These are phyloP conservation scores for Nitzschia sp. DNA, from an alignment of 108 stramenopile genomes.

Conservation along the genomic window DNA sequence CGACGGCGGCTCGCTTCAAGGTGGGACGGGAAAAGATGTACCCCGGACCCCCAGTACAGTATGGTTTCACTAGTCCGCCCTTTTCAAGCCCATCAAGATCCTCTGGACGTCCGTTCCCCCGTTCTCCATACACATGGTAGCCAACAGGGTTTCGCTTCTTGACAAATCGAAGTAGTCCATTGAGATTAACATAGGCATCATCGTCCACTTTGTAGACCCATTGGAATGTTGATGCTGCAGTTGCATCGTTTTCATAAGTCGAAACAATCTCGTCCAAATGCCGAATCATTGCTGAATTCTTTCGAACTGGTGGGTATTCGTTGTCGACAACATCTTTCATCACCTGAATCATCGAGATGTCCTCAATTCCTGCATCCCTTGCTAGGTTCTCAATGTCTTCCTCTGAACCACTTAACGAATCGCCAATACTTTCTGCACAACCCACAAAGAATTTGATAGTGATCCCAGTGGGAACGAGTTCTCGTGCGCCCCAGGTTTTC, in stretches of 20 bases:
- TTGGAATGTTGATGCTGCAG: conserved; percentile 20
- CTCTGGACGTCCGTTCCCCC: conserved; percentile 22
- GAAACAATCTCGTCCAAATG: conserved; percentile 17
- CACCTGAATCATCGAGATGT: conserved; percentile 17
- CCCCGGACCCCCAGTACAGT: conserved; percentile 31
- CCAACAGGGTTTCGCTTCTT: conserved; percentile 8
- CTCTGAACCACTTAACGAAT: conserved; percentile 10
- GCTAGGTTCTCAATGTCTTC: conserved; percentile 27
- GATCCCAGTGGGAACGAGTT: not conserved
- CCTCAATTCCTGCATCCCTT: conserved; percentile 13
- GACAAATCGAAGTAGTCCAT: conserved; percentile 25
- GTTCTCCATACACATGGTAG: conserved; percentile 26
- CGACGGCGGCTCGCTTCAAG: conserved; percentile 7
- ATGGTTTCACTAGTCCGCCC: conserved; percentile 26
- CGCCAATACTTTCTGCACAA: not conserved
- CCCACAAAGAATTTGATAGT: conserved; percentile 26
- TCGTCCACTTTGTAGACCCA: conserved; percentile 34
- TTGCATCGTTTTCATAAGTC: conserved; percentile 12
- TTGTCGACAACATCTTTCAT: conserved; percentile 29
- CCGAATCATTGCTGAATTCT: conserved; percentile 30
- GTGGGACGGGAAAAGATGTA: conserved; percentile 25
- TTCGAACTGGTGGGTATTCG: conserved; percentile 36
- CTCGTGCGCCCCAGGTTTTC: conserved; percentile 22
- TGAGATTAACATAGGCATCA: conserved; percentile 30
- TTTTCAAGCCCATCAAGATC: conserved; percentile 20